Conservation (phyloP, 345 rosid species). For the Carallia pectinifolia region DNA sequence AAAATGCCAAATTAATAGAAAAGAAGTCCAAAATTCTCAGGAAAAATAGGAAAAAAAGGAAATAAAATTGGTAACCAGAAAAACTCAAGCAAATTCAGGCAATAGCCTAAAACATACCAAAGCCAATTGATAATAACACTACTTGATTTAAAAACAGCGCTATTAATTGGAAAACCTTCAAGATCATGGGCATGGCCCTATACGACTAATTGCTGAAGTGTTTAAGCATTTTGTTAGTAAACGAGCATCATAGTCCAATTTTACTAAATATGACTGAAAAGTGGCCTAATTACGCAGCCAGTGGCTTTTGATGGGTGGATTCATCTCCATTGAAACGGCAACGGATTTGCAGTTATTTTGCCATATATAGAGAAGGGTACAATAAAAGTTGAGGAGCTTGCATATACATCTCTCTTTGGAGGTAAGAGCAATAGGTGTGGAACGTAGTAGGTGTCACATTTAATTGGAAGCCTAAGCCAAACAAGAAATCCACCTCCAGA, state of each 20-base stretch:
- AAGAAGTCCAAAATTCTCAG: too few species aligned
- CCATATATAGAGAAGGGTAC: conserved; percentile 19
- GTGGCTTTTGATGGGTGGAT: conserved; percentile 39
- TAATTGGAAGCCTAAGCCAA: conserved; percentile 60
- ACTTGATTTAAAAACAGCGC: background rate
- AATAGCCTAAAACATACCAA: background rate
- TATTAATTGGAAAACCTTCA: background rate
- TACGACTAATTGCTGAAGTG: background rate
- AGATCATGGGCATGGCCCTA: conserved; percentile 11
- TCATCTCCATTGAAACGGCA: conserved; percentile 44
- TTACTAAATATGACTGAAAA: background rate
- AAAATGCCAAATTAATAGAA: background rate
- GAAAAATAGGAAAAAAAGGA: too few species aligned
- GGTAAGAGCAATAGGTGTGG: conserved; percentile 48
- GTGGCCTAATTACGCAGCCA: conserved; percentile 30
- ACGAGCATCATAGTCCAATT: conserved; percentile 5
- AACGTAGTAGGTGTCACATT: conserved; percentile 56
- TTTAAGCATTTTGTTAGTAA: background rate
- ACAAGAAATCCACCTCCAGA: conserved; percentile 70
- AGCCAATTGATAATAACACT: background rate
- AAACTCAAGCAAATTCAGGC: too few species aligned
- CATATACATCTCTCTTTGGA: conserved; percentile 44
- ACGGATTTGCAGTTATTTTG: conserved; percentile 22
- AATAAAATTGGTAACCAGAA: too few species aligned
- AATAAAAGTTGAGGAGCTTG: conserved; percentile 30